Base-by-base conservation (phyloP, 202 grass and related monocot genomes). In the Eragrostis tef region DNA sequence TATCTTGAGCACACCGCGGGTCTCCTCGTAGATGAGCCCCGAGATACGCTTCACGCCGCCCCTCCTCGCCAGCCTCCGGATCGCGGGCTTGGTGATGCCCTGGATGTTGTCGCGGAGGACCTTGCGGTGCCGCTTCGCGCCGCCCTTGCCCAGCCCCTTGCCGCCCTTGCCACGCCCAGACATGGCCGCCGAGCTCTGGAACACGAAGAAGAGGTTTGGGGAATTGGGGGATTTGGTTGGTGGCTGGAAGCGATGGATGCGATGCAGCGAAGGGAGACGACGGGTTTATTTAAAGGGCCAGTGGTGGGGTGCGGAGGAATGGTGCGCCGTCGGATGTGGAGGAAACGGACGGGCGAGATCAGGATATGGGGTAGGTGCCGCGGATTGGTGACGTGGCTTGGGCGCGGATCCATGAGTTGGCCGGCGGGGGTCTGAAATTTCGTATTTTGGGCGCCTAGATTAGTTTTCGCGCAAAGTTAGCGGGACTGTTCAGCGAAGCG, bases 1-100 rank as follows among this genome's bases (percentile, higher is more conserved):
- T 69, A 97, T 94, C 94, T 97, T 97, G 26, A 97, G 94, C 22
- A 94, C 94, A 61, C 94, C 94, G 53, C 94, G 94, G 9, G 85
- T 92, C 85, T 88, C 89, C 81, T 90, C 81, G 81, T 87, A 90
- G 81, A 90, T 90, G 50, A 90, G 69, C 15, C 77, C 87, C 2
- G 82, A 89, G 84, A 94, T 94, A 44, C 87, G 86, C 89, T 91
- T 94, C 68, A 94, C 89, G 27, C 92, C 89, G 56, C 92, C 92
- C 64, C 85, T 81, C 71, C 89, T 74, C 29, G 87, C 90, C 64
- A 91, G 77, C 48, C 85, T 58, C 54, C 85, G 81, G 81, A 91
- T 91, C 49, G 85, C 85, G 42, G 89, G 85, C 85, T 87, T 87
- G 19, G 85, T 87, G 78, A 87, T 87, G 78, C 87, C 90, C 83